Conservation (phyloP, 73 alveolate species). For the Stentor roeselii region DNA sequence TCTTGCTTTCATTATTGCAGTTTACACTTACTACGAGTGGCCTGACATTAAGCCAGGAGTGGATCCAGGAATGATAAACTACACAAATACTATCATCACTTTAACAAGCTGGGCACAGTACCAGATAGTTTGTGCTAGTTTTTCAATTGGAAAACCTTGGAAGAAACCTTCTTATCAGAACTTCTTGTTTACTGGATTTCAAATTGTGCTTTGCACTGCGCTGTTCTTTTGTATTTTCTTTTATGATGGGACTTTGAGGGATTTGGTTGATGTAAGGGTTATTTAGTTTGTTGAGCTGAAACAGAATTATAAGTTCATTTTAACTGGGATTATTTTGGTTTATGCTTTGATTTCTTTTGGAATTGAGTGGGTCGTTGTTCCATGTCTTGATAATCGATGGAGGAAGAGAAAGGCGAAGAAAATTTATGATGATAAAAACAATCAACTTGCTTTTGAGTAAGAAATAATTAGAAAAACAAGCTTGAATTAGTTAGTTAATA, state of each 20-base stretch:
- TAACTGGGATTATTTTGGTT: background rate
- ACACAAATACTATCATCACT: slow-evolving; percentile 36
- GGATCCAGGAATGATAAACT: background rate
- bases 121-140: slow-evolving; percentile 64
- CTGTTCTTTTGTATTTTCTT: background rate
- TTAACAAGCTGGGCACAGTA: slow-evolving; percentile 67
- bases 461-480: too few species aligned
- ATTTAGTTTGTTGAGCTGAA: background rate
- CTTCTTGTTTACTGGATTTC: slow-evolving; percentile 45
- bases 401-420: background rate
- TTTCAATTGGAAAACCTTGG: slow-evolving; percentile 87
- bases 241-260: background rate
- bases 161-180: slow-evolving; percentile 84
- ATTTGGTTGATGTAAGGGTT: background rate
- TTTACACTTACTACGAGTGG: background rate
- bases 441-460: too few species aligned
- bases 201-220: background rate
- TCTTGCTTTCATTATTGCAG: slow-evolving; percentile 20
- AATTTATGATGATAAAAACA: background rate
- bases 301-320: background rate
- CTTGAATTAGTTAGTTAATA: too few species aligned
- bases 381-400: background rate
- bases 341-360: background rate
- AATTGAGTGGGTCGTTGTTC: background rate
- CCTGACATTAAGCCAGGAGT: slow-evolving; percentile 29